phyloP scores from a whole-genome alignment of 371 early-diverging fungal genomes.

The Actinomortierella wolfii region DNA sequence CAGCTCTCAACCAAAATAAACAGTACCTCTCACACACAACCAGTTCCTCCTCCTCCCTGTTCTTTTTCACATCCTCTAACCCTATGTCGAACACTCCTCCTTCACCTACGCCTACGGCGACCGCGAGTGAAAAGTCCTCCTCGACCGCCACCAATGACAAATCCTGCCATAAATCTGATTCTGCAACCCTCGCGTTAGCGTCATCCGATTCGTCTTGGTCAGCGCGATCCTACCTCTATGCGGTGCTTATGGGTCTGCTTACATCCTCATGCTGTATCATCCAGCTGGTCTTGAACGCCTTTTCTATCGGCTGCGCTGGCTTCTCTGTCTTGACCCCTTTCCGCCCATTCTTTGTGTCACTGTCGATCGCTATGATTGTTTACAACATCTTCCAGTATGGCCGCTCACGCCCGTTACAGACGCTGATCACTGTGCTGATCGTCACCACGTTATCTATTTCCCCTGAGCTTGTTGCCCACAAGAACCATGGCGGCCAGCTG shows the following conservation, averaged over 20 bases:
- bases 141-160: slow-evolving; percentile 1
- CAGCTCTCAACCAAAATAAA: too few relatives aligned
- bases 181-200: neutral
- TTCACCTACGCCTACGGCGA: too few relatives aligned
- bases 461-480: slow-evolving; percentile 47
- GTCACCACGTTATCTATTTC: slow-evolving; percentile 37
- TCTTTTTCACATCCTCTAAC: too few relatives aligned
- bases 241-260: slow-evolving; percentile 47
- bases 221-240: slow-evolving; percentile 16
- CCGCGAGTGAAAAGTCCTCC: neutral
- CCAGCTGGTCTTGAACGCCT: slow-evolving; percentile 55
- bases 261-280: slow-evolving; percentile 61
- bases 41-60: too few relatives aligned
- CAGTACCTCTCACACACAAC: too few relatives aligned
- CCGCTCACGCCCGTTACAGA: slow-evolving; percentile 11
- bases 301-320: slow-evolving; percentile 62
- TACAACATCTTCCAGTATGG: slow-evolving; percentile 29
- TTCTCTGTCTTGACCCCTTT: slow-evolving; percentile 59
- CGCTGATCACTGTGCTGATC: slow-evolving; percentile 13
- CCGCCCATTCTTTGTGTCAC: slow-evolving; percentile 42
- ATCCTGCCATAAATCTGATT: neutral
- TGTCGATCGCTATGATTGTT: slow-evolving; percentile 35
- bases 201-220: too few relatives aligned
- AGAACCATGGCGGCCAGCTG: slow-evolving; percentile 16
- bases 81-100: too few relatives aligned